Base-by-base conservation (phyloP, 2,329 filamentous ascomycete genomes). In the Apiospora arundinis region DNA sequence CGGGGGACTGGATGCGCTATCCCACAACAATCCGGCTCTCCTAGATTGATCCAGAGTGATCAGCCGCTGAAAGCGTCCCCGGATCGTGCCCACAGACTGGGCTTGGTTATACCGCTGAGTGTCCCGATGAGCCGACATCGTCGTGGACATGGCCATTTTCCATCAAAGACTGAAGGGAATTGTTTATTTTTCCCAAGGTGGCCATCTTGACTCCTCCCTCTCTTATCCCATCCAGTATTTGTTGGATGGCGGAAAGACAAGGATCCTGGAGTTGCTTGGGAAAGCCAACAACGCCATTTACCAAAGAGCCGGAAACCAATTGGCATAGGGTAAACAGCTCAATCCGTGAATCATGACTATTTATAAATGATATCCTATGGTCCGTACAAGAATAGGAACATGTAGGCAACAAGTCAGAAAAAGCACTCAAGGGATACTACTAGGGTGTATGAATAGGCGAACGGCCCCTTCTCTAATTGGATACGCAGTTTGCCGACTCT, bases 201-300 rank as follows among this genome's bases (percentile, higher is more conserved):
- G 32, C 32, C 56, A 63, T 40, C 8, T 8, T 12, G 32, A 40
- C 56, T 63, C 21, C 28, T 60, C 52, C 9, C 18, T 40, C 32
- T n/a, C n/a, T 18, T 28, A 37, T 63, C 32, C 11, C 56, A 63
- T 63, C 56, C 14, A 40, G 42, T 63, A 28, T 40, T 63, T 63
- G 56, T 63, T 63, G 56, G 56, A 63, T 63, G 56, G 37, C 18
- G 28, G 1, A n/a, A 18, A 40, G 32, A 63, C 56, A 63, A 28
- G 56, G 56, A 63, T 63, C 56, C 32, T 40, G 56, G 56, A 40
- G 18, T 63, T 63, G 56, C 40, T 28, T 21, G 56, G 18, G 32
- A 63, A 40, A 63, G 28, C 56, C 56, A 63, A 63, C 56, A 63
- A 40, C 56, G 56, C 56, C 56, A 63, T 63, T 63, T 63, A 63